These are phyloP conservation scores for Luzula sylvatica DNA, from an alignment of 176 grass and related monocot species.

Conservation along the genomic window DNA sequence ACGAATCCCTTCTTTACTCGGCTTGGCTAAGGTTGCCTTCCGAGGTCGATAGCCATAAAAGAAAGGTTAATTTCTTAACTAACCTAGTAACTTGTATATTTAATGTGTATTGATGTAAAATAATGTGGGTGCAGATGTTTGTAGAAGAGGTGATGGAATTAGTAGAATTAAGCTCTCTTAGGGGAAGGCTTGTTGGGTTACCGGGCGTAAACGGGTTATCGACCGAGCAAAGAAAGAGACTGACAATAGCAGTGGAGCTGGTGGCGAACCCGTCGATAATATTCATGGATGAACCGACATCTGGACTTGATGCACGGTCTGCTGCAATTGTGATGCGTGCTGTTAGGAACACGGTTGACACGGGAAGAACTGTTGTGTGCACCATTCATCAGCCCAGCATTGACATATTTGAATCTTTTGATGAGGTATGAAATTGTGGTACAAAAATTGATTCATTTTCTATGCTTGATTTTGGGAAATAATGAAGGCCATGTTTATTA, in stretches of 20 bases:
- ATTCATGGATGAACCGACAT: conserved; percentile 33
- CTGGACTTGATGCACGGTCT: conserved; percentile 18
- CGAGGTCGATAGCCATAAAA: conserved; percentile 62
- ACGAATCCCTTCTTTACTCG: conserved; percentile 90
- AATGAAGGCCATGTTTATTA: too few relatives aligned
- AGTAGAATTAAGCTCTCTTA: too few relatives aligned
- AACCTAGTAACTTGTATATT: too few relatives aligned
- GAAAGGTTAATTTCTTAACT: conserved; percentile 60
- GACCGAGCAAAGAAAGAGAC: conserved; percentile 21
- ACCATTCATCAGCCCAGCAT: conserved; percentile 29
- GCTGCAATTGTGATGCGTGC: conserved; percentile 30
- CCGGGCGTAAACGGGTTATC: too few relatives aligned
- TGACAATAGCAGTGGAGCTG: conserved; percentile 26
- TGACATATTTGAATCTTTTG: conserved; percentile 33
- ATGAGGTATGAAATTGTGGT: conserved; percentile 15
- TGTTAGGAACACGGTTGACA: conserved; percentile 20
- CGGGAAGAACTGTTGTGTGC: conserved; percentile 20
- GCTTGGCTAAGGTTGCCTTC: conserved; percentile 75
- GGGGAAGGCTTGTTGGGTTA: too few relatives aligned
- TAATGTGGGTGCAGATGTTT: too few relatives aligned
- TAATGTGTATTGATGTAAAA: too few relatives aligned
- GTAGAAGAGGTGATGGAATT: too few relatives aligned
- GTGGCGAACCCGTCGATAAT: conserved; percentile 25
- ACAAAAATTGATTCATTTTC: too few relatives aligned
- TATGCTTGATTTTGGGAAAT: too few relatives aligned